Base-by-base conservation (phyloP, 192 early-diverging fungal species). In the Pilobolus umbonatus region DNA sequence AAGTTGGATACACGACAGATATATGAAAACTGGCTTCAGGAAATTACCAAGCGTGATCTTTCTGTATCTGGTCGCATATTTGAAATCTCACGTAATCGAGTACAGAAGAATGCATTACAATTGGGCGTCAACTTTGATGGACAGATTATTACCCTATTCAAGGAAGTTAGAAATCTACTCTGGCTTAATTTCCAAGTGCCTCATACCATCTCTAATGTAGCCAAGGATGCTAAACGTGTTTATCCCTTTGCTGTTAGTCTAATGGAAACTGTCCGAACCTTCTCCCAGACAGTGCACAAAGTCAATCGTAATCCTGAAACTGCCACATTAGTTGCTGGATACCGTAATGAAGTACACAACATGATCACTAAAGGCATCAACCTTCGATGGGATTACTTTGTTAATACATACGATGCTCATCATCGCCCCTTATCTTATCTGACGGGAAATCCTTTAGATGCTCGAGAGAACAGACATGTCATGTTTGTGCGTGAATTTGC, bases 181-280 rank as follows among this genome's bases (percentile, higher is more conserved):
- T 97, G 92, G 93, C 79, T 98, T 15, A 88, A 92, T 30, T 98
- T 90, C 75, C 88, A 85, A 60, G 90, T 99, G 0, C 95, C 95
- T 21, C 89, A 92, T 50, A 85, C 88, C 35, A 83, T 99, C 60
- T 78, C 85, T 30, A 93, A 87, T 73, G 80, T 93, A 46, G 93
- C 94, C 25, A 95, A 94, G 68, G 95, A 98, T 50, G 95, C 92
- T 15, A 94, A 96, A 68, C 84, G 91, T 26, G 92, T 99, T 15
- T 98, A 99, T 74, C 98, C 96, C 8, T 97, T 91, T 73, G 96
- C 98, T 12, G 95, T 99, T 14, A 90, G 90, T 46, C 71, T 99
- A 46, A 96, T 85, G 74, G 96, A 99, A 65, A 93, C 96, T 1
- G 88, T 96, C 21, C 80, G 94, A 19, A 96, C 93, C 25, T 99